Conservation (phyloP, 441 rosid species). For the Hura crepitans region DNA sequence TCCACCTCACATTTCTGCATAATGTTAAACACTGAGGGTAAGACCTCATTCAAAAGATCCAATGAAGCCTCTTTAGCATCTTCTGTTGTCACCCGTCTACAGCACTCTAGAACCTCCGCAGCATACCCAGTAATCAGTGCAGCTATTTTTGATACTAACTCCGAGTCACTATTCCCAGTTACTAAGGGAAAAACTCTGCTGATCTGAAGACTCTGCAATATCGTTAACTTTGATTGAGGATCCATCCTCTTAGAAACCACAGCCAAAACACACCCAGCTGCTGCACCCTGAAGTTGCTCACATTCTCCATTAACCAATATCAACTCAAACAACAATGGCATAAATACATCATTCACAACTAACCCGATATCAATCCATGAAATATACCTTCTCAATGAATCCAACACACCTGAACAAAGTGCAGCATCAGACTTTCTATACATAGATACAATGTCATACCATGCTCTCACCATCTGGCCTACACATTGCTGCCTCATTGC, state of each 20-base stretch:
- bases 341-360: constrained; percentile 67
- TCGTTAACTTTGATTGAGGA: constrained; percentile 53
- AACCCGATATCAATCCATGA: constrained; percentile 91
- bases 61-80: constrained; percentile 49
- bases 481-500: constrained; percentile 94
- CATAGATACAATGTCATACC: constrained; percentile 70
- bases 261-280: constrained; percentile 74
- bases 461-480: constrained; percentile 71
- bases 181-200: constrained; percentile 60
- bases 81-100: constrained; percentile 54
- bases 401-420: constrained; percentile 60
- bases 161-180: constrained; percentile 58
- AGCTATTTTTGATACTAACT: constrained; percentile 52
- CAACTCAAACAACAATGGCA: constrained; percentile 71
- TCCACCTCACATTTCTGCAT: constrained; percentile 76
- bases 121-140: constrained; percentile 79
- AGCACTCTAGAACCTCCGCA: constrained; percentile 79
- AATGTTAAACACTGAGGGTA: constrained; percentile 72
- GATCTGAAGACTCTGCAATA: constrained; percentile 65
- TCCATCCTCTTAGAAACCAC: constrained; percentile 90
- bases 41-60: constrained; percentile 75
- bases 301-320: constrained; percentile 52
- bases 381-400: constrained; percentile 73
- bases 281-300: constrained; percentile 73
- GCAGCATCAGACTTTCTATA: constrained; percentile 65